phyloP scores from a whole-genome alignment of 169 alveolate species.

The Plasmodium vivax region DNA sequence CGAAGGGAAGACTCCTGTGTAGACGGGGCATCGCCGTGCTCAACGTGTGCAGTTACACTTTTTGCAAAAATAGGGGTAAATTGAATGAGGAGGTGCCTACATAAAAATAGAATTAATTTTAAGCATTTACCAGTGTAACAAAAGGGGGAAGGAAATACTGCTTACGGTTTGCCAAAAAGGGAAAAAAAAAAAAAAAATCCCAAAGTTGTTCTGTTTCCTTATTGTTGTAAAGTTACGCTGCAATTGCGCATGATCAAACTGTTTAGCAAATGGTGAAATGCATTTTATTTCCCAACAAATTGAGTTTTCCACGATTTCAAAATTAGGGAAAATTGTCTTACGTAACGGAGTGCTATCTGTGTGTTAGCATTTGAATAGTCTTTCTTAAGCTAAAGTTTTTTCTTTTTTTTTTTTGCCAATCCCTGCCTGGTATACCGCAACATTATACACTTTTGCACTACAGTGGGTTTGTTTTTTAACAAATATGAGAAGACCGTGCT shows the following conservation, averaged over 20 bases:
- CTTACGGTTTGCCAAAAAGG: background rate
- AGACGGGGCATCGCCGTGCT: background rate
- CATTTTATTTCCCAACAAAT: background rate
- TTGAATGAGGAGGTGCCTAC: background rate
- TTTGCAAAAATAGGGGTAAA: background rate
- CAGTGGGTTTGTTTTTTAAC: background rate
- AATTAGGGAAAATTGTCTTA: background rate
- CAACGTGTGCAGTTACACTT: background rate
- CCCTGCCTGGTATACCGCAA: background rate
- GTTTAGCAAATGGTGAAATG: background rate
- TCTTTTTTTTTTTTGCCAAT: background rate
- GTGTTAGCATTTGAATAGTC: background rate
- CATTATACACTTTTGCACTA: background rate
- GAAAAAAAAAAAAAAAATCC: background rate
- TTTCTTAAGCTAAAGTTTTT: background rate
- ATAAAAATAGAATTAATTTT: background rate
- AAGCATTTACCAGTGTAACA: background rate
- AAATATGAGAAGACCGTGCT: background rate
- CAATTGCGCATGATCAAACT: background rate
- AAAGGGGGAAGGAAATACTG: background rate
- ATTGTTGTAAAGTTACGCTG: background rate
- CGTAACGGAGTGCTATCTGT: background rate
- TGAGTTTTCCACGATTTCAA: background rate
- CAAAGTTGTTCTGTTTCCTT: background rate
- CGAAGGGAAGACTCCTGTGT: background rate